Base-by-base conservation (phyloP, 2,329 filamentous ascomycete genomes). In the Stenocarpella maydis region DNA sequence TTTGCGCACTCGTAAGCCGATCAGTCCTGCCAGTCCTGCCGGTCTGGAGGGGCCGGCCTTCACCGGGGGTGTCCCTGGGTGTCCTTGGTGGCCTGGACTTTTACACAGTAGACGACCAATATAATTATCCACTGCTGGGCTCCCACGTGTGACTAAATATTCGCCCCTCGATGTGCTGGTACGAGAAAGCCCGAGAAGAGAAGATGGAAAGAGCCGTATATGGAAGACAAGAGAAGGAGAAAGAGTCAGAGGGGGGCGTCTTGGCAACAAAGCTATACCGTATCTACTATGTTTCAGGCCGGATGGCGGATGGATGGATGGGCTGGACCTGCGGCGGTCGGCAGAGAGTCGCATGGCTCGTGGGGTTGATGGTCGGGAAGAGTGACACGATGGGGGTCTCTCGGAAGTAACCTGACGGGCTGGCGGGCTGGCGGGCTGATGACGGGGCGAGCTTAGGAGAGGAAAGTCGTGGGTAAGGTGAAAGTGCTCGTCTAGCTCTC, bases 391-490 rank as follows among this genome's bases (percentile, higher is more conserved):
- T 63, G 58, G 58, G 43, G 54, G 41, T n/a, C 17, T 49, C 26
- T 63, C 58, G 58, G 58, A 28, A 63, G 58, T 47, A 47, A 47
- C 58, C 58, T 63, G 58, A 37, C 41, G 58, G 58, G 28, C 12
- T 34, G 53, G 31, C 31, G 31, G 31, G 31, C 58, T 63, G 58
- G 28, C 41, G 58, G 58, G 28, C 12, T 34, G 53, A 24, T 34
- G 53, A 24, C 41, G 12, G 45, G 63, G 39, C 37, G 24, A 17
- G 26, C 24, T 37, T 45, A 24, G 21, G 39, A 19, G 26, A 15
- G 17, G 14, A 26, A 54, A 47, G 64, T 47, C 64, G 64, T 66
- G 64, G 64, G 64, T 66, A 54, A 66, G 64, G 50, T 66, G 45
- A 37, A 37, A 37, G 34, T 2, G 34, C 34, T 66, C 21, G n/a